phyloP scores from a whole-genome alignment of 2,329 filamentous ascomycete genomes.

The Penicillium sp. region DNA sequence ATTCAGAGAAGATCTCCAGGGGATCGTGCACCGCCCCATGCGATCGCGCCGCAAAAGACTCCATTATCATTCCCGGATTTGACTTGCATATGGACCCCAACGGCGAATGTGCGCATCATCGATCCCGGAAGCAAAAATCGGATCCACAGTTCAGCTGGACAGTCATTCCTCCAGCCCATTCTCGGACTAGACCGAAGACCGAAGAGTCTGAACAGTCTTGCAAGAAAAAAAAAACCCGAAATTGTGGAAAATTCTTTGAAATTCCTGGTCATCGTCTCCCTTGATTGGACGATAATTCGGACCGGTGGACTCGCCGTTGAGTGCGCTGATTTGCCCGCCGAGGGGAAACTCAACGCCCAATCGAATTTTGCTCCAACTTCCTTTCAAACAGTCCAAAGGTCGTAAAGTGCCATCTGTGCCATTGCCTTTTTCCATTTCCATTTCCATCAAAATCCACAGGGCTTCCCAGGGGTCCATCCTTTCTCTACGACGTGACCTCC shows the following conservation, averaged over 20 bases:
- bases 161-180: no score
- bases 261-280: neutral
- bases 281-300: slow-evolving; percentile 1
- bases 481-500: no score
- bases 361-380: slow-evolving; percentile 7
- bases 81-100: neutral
- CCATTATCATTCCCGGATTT: neutral
- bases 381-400: slow-evolving; percentile 1
- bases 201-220: neutral
- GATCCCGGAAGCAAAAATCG: slow-evolving; percentile 21
- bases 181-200: no score
- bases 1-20: no score
- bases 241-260: neutral
- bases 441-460: no score
- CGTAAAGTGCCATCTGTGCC: no score
- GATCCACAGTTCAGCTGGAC: slow-evolving; percentile 10
- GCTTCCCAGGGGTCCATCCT: no score
- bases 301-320: slow-evolving; percentile 1
- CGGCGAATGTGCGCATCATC: slow-evolving; percentile 32
- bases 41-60: no score
- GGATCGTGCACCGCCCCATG: no score
- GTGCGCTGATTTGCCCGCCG: slow-evolving; percentile 9
- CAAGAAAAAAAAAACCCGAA: neutral
- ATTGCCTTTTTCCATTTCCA: no score
- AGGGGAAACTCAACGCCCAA: slow-evolving; percentile 11